Evolutionary conservation across 1,284 basidiomycete species (phyloP).

Genomic region (Leccinum angustisporum): DNA sequence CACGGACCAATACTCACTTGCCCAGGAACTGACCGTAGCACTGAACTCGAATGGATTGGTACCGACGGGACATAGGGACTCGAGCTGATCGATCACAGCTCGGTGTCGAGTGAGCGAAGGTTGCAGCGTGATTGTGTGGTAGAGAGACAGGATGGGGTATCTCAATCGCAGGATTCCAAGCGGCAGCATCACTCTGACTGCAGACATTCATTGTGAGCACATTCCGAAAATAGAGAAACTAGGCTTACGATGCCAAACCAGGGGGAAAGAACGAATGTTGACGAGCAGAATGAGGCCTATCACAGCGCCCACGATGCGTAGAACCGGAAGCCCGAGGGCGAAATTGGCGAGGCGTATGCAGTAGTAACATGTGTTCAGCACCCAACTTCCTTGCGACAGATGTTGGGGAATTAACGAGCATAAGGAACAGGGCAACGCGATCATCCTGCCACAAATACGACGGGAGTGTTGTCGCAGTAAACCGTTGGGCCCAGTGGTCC

Average conservation of each 20-base stretch:
- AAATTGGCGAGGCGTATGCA: background rate
- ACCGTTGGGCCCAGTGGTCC: too few relatives aligned
- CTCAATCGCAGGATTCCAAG: slow-evolving; percentile 34
- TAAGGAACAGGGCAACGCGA: slow-evolving; percentile 1
- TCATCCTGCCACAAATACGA: background rate
- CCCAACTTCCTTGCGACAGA: slow-evolving; percentile 5
- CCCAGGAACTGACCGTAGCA: slow-evolving; percentile 46
- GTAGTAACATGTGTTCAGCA: background rate
- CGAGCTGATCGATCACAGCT: slow-evolving; percentile 44
- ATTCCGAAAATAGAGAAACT: background rate
- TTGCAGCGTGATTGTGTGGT: slow-evolving; percentile 32
- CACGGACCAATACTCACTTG: slow-evolving; percentile 45
- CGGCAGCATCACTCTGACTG: slow-evolving; percentile 57
- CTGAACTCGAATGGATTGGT: slow-evolving; percentile 50
- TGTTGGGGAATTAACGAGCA: slow-evolving; percentile 5
- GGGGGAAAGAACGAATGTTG: slow-evolving; percentile 56
- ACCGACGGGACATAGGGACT: slow-evolving; percentile 52
- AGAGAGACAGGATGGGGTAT: slow-evolving; percentile 12
- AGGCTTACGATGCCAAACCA: slow-evolving; percentile 64
- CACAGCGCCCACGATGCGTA: slow-evolving; percentile 1
- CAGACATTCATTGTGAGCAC: background rate
- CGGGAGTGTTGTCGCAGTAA: background rate
- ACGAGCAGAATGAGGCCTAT: slow-evolving; percentile 41
- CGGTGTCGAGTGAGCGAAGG: slow-evolving; percentile 37
- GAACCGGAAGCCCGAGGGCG: background rate